Evolutionary conservation across 1,139 yeast species (phyloP), one percentile per base, ranked within the genome.

Genomic region (Candida albicans): DNA sequence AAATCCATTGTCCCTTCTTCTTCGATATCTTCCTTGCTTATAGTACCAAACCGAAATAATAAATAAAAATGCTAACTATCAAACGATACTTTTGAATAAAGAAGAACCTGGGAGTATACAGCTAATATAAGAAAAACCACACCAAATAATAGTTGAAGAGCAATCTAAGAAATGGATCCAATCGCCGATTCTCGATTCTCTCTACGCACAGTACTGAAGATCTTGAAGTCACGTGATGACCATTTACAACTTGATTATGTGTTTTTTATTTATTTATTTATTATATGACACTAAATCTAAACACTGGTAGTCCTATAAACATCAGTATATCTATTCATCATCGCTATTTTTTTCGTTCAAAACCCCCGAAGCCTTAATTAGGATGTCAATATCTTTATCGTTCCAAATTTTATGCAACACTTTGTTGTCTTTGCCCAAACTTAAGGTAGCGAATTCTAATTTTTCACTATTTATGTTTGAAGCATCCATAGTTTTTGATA

Each of bases 401-500:
- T 68, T 77, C 93, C 95, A 93, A 54, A 91, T 81, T 65, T 82
- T 84, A 56, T 84, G 86, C 44, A 75, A 62, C 18, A 86, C 73
- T 49, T 79, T 73, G 35, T 81, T 85, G 44, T 65, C 65, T 53
- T 73, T 68, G 29, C 79, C 76, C 46, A 88, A 77, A 44, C 67
- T 61, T 52, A 70, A 64, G 2, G 96, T 89, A 33, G 97, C 90
- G 62, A 91, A 85, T 68, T 91, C 98, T 53, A 91, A 76, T 68
- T 90, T 90, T 22, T 52, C 55, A 42, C 44, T 59, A 52, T 52
- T 87, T 59, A 95, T 74, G 44, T 88, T 82, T 36, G 95, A 81
- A 44, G 88, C 78, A 65, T 95, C 99, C 77, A 95, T 90, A 10
- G 99, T 95, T 72, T 95, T 95, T 43, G 95, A 83, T 52, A 95